Base-by-base conservation (phyloP, 768 basidiomycete genomes). In the Podaxis sp. region DNA sequence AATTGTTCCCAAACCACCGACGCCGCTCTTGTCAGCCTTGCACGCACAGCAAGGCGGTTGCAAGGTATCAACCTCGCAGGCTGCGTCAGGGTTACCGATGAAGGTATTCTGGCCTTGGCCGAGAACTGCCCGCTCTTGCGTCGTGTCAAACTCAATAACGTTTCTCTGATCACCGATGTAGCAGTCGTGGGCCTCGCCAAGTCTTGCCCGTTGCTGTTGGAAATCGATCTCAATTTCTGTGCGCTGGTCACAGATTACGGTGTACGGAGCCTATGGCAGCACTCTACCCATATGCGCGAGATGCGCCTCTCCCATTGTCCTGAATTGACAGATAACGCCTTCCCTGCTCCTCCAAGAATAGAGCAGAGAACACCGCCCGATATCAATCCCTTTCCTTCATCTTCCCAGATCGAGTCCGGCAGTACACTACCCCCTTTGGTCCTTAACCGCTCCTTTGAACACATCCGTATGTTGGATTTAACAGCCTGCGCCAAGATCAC, bases 21-120 rank as follows among this genome's bases (percentile, higher is more conserved):
- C 74, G 75, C 77, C 24, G 86, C 93, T 59, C 77, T 98, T 64
- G 77, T 84, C 46, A 85, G 85, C 41, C 81, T 98, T 27, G 90
- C 93, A 37, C 70, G 76, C 29, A 80, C 83, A 17, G 90, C 93
- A 50, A 84, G 76, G 68, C 87, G 87, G 61, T 75, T 98, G 33
- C 96, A 97, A 72, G 97, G 96, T 41, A 87, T 98, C 73, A 98
- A 98, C 72, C 78, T 98, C 46, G 85, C 85, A 25, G 89, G 89
- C 7, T 98, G 97, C 77, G 86, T 82, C 68, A 80, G 81, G 61
- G 83, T 98, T 51, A 88, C 92, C 27, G 93, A 98, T 69, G 69
- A 77, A 36, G 93, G 91, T 13, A 76, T 99, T 54, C 73, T 86
- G 56, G 88, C 90, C 2, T 80, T 98, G 38, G 95, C 95, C 2